Percentiles rank a stretch among this genome's conserved stretches.
These are phyloP conservation scores for Coemansia sp. DNA, from an alignment of 192 early-diverging fungal species.

Conservation along the genomic window DNA sequence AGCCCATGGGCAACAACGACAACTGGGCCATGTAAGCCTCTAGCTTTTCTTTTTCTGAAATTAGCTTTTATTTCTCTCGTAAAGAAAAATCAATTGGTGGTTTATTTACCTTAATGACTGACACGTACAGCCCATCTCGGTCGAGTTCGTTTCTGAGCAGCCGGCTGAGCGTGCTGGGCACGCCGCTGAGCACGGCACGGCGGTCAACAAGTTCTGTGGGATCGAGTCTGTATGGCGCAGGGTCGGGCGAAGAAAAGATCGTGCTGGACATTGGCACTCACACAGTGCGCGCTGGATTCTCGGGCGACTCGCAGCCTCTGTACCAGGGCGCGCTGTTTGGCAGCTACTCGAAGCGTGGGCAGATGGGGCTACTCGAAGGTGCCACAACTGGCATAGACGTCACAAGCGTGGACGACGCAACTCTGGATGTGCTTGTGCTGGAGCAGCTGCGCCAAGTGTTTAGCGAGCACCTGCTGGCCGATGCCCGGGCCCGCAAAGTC, in stretches of 20 bases:
- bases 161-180: slow-evolving; percentile 1
- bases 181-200: background rate
- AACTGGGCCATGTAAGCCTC: slow-evolving; percentile 33
- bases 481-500: slow-evolving; percentile 82
- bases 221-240: slow-evolving; percentile 25
- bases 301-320: slow-evolving; percentile 77
- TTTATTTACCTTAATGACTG: background rate
- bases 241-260: slow-evolving; percentile 69
- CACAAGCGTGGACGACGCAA: slow-evolving; percentile 4
- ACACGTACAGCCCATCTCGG: background rate
- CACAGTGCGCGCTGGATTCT: slow-evolving; percentile 83
- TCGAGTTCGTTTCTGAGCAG: background rate
- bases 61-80: slow-evolving; percentile 9
- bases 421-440: slow-evolving; percentile 17
- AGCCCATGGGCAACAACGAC: slow-evolving; percentile 18
- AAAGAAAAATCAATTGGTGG: background rate
- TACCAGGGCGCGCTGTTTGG: slow-evolving; percentile 62
- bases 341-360: slow-evolving; percentile 16
- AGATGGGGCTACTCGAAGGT: background rate
- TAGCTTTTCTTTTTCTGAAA: background rate
- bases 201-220: background rate
- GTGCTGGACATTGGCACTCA: slow-evolving; percentile 84
- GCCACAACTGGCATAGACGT: slow-evolving; percentile 1
- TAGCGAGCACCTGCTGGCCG: slow-evolving; percentile 67
- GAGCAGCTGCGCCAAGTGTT: slow-evolving; percentile 31